Evolutionary conservation across 2,329 filamentous ascomycete species (phyloP), one percentile per base, ranked within the genome.

Genomic region (Endothia cerciana): DNA sequence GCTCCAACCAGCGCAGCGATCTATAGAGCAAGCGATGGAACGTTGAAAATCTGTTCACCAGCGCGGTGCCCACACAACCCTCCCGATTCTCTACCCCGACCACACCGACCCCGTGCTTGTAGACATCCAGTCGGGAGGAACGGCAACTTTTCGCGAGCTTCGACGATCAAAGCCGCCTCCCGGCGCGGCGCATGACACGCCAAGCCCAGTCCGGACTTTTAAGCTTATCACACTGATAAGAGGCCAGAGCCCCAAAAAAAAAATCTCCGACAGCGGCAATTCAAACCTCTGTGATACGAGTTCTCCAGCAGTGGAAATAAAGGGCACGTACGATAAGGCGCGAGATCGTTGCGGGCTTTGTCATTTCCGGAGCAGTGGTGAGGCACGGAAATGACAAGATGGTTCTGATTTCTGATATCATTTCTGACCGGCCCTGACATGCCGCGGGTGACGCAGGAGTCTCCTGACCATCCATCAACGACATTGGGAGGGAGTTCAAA

Each of bases 361-460:
- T n/a, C 30, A 55, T 53, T 3, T 7, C 13, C 19, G 51, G 30
- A 36, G 51, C 15, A 5, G 19, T 33, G 25, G 51, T n/a, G 3
- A n/a, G 51, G 51, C 28, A n/a, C 15, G 2, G 33, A 53, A 55
- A 53, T 53, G 49, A 53, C 49, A 19, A 30, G 49, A 33, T 53
- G 30, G 19, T 51, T 33, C 25, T 33, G 51, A 55, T 36, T 55
- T 55, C 30, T 55, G 51, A 36, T 55, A 55, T 55, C 47, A 51
- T 51, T 51, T 51, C 47, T 28, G 45, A 25, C 45, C 45, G 45
- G 45, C 45, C n/a, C n/a, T 25, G 45, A 25, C 45, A 22, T 17
- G 22, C 47, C 47, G 22, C 11, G 22, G 13, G 22, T 51, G 47
- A 51, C 47, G 47, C 22, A 51, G 28, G 22, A 25, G 19, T 55